These are phyloP conservation scores for Cladosporium halotolerans DNA, from an alignment of 2,329 filamentous ascomycete genomes.

Conservation along the genomic window DNA sequence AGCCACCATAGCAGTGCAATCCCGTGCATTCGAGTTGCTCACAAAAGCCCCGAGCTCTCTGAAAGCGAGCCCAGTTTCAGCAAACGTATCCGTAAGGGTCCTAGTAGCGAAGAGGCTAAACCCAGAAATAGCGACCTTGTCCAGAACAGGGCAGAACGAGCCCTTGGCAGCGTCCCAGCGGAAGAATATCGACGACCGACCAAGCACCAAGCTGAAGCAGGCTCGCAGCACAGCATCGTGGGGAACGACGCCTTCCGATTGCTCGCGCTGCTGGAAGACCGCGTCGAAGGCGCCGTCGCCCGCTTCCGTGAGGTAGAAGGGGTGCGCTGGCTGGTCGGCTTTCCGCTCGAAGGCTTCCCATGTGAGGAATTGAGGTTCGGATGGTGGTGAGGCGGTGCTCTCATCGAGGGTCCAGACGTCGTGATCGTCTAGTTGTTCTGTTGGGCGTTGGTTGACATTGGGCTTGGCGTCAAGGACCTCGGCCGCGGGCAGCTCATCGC, in stretches of 20 bases:
- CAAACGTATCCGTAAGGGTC: constrained; percentile 46
- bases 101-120: constrained; percentile 44
- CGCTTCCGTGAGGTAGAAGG: constrained; percentile 61
- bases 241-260: constrained; percentile 36
- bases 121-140: constrained; percentile 45
- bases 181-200: constrained; percentile 67
- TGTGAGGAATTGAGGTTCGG: constrained; percentile 46
- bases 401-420: constrained; percentile 37
- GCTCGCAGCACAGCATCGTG: constrained; percentile 40
- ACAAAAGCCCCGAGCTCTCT: constrained; percentile 17
- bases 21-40: neutral
- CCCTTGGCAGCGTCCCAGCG: constrained; percentile 48
- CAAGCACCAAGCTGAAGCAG: constrained; percentile 61
- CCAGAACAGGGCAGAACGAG: constrained; percentile 46
- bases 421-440: constrained; percentile 16
- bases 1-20: constrained; percentile 35
- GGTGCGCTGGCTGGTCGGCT: constrained; percentile 31
- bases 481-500: neutral
- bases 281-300: constrained; percentile 62
- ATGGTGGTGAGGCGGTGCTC: constrained; percentile 27
- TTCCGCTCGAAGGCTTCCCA: constrained; percentile 59
- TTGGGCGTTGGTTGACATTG: neutral
- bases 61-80: constrained; percentile 30
- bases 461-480: neutral
- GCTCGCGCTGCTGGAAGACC: constrained; percentile 42